Conservation (phyloP, 495 filamentous ascomycete genomes). For the Chaetomidium leptoderma region DNA sequence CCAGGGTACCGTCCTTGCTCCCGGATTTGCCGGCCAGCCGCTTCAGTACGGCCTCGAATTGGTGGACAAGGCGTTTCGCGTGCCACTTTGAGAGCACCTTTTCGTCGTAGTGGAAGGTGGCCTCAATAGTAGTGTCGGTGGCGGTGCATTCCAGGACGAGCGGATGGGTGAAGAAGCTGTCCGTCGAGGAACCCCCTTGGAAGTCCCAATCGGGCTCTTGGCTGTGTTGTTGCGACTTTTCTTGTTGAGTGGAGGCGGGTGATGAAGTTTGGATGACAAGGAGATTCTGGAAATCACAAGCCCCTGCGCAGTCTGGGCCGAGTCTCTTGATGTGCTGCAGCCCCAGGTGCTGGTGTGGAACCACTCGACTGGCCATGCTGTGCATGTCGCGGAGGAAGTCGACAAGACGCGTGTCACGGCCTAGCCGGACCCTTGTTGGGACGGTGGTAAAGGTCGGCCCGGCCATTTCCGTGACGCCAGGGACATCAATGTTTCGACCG, state of each 20-base stretch:
- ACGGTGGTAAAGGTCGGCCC: constrained; percentile 57
- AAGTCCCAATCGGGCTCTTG: constrained; percentile 15
- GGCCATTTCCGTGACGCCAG: constrained; percentile 46
- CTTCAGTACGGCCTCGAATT: constrained; percentile 24
- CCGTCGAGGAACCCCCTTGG: constrained; percentile 18
- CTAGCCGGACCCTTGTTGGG: constrained; percentile 42
- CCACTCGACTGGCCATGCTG: constrained; percentile 33
- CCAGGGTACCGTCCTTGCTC: constrained; percentile 5
- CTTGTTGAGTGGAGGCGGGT: not conserved
- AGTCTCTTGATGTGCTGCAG: constrained; percentile 41
- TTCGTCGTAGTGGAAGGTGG: constrained; percentile 24
- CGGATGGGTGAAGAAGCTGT: constrained; percentile 29
- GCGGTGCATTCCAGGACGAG: constrained; percentile 26
- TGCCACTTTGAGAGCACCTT: constrained; percentile 23
- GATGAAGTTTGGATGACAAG: constrained; percentile 36
- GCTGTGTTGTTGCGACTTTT: not conserved
- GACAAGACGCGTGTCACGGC: constrained; percentile 7
- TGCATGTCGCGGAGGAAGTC: constrained; percentile 33
- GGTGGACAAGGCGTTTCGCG: constrained; percentile 23
- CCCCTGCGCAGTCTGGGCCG: constrained; percentile 25
- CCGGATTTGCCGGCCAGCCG: constrained; percentile 9
- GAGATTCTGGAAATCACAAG: constrained; percentile 40
- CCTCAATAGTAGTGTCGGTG: constrained; percentile 14
- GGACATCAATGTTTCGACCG: constrained; percentile 45
- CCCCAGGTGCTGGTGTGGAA: constrained; percentile 44